Percentiles rank a stretch among this genome's conserved stretches.
These are phyloP conservation scores for Ceratorhiza oryzae-sativae DNA, from an alignment of 1,284 basidiomycete genomes.

Conservation along the genomic window DNA sequence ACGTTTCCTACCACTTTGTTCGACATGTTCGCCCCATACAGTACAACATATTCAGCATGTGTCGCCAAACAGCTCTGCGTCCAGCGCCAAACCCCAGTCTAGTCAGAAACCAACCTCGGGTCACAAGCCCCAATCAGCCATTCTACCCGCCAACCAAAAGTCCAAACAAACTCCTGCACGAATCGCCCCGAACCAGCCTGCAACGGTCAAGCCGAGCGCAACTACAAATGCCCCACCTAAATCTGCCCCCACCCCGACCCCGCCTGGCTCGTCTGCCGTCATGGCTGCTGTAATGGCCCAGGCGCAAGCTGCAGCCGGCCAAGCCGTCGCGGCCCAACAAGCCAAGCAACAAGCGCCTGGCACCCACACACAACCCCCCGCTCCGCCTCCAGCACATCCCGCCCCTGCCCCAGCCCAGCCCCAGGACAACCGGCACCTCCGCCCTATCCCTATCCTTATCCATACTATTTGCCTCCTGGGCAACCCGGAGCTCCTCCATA, in stretches of 20 bases:
- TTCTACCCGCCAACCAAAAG: constrained; percentile 14
- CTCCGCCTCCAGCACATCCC: not conserved
- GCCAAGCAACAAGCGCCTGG: constrained; percentile 20
- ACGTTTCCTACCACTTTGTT: not conserved
- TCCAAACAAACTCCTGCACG: constrained; percentile 15
- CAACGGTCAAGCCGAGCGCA: constrained; percentile 34
- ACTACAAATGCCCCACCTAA: constrained; percentile 32
- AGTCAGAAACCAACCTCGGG: constrained; percentile 10
- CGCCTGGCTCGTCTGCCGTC: constrained; percentile 29
- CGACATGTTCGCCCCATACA: not conserved
- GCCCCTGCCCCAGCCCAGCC: not conserved
- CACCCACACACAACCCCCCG: not conserved
- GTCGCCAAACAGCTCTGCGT: not conserved
- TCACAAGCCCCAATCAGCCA: constrained; percentile 5
- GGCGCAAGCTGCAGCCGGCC: constrained; percentile 30
- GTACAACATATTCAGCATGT: constrained; percentile 26
- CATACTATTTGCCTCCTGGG: constrained; percentile 33
- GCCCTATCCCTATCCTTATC: constrained; percentile 32
- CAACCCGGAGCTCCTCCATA: constrained; percentile 35
- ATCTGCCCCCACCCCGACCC: constrained; percentile 30
- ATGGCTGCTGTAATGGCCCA: constrained; percentile 38
- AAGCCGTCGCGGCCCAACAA: constrained; percentile 32
- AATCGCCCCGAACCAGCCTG: constrained; percentile 8
- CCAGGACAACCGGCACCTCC: constrained; percentile 10
- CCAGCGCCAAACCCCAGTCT: constrained; percentile 9